Evolutionary conservation across 257 asterid species (phyloP).

Genomic region (Nemophila menziesii): DNA sequence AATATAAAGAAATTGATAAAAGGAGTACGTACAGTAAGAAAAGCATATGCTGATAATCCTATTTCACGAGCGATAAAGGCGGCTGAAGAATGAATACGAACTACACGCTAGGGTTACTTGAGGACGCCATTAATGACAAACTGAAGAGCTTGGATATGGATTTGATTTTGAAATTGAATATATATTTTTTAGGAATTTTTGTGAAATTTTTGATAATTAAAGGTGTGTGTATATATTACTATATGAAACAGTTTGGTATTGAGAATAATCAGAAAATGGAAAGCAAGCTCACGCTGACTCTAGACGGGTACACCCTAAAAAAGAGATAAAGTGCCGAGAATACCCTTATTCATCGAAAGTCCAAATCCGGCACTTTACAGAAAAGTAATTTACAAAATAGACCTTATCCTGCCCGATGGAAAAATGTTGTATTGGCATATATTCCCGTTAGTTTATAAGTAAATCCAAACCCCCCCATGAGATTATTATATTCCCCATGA

Average conservation of each 20-base stretch:
- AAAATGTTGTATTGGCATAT: too few relatives aligned
- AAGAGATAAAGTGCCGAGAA: too few relatives aligned
- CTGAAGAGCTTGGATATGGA: conserved; percentile 15
- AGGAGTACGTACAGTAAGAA: background rate
- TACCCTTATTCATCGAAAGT: too few relatives aligned
- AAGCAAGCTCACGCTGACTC: background rate
- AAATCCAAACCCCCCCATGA: too few relatives aligned
- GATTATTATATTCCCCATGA: too few relatives aligned
- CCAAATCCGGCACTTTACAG: too few relatives aligned
- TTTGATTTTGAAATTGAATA: background rate
- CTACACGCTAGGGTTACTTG: conserved; percentile 23
- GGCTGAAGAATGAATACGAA: conserved; percentile 33
- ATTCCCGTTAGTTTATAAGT: too few relatives aligned
- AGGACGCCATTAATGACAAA: conserved; percentile 34
- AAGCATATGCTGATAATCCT: background rate
- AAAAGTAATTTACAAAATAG: too few relatives aligned
- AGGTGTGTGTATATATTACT: background rate
- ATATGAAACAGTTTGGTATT: background rate
- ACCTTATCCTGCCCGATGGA: too few relatives aligned
- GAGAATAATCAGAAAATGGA: background rate
- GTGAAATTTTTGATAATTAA: background rate
- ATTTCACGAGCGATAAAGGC: conserved; percentile 31
- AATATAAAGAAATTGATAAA: background rate
- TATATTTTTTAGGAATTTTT: background rate
- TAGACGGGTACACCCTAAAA: too few relatives aligned